These are phyloP conservation scores for Spinacia oleracea DNA, from an alignment of 179 eudicot species.

Conservation along the genomic window DNA sequence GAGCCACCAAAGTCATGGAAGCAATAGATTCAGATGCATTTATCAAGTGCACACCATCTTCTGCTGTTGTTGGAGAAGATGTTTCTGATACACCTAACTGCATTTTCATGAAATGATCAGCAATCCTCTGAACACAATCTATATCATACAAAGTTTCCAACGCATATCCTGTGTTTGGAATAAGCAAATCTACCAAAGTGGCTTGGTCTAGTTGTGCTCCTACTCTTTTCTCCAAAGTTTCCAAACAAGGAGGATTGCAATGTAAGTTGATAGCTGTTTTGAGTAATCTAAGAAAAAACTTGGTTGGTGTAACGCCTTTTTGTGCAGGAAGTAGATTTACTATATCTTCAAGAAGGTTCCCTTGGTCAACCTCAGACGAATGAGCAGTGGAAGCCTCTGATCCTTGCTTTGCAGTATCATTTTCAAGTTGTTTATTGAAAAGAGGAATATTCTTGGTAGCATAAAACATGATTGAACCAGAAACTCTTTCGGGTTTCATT, in stretches of 20 bases:
- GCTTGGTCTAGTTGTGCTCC: slow-evolving; percentile 76
- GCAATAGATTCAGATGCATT: slow-evolving; percentile 48
- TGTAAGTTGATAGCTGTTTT: slow-evolving; percentile 60
- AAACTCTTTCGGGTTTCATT: slow-evolving; percentile 59
- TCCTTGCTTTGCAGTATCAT: slow-evolving; percentile 25
- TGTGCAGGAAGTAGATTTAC: slow-evolving; percentile 67
- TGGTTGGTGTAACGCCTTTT: slow-evolving; percentile 60
- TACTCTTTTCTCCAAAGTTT: slow-evolving; percentile 59
- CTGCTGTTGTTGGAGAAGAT: slow-evolving; percentile 49
- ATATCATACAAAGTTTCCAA: slow-evolving; percentile 72
- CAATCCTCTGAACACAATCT: slow-evolving; percentile 77
- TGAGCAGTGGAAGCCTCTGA: slow-evolving; percentile 22
- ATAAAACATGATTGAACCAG: slow-evolving; percentile 71
- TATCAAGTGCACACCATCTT: slow-evolving; percentile 37
- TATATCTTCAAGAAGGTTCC: slow-evolving; percentile 69
- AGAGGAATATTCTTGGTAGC: slow-evolving; percentile 71
- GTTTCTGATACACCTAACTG: slow-evolving; percentile 40
- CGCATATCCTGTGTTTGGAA: slow-evolving; percentile 59
- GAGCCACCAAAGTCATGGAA: slow-evolving; percentile 61
- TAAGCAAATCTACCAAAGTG: slow-evolving; percentile 59
- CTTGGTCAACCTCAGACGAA: slow-evolving; percentile 65
- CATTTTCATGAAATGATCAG: slow-evolving; percentile 58
- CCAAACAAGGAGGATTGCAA: slow-evolving; percentile 49
- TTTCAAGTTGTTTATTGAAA: slow-evolving; percentile 39
- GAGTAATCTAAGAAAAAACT: slow-evolving; percentile 52